Percentiles rank a stretch among this genome's conserved stretches.
These are phyloP conservation scores for Samsoniella hepiali DNA, from an alignment of 2,329 filamentous ascomycete species.

Conservation along the genomic window DNA sequence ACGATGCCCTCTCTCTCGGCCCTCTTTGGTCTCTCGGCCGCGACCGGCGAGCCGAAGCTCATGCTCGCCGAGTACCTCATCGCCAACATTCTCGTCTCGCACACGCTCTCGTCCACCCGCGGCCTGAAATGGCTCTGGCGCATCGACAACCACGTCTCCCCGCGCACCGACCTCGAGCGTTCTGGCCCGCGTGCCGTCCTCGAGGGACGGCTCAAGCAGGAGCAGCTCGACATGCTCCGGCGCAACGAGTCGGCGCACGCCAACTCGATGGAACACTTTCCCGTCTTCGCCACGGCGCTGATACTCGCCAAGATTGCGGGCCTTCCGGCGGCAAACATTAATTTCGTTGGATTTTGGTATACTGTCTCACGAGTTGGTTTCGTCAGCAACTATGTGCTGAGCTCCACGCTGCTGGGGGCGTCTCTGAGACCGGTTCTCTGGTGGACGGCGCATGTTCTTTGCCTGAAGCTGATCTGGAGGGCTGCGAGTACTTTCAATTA, in stretches of 20 bases:
- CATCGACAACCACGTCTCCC: constrained; percentile 17
- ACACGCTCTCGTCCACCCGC: constrained; percentile 2
- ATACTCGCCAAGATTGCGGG: constrained; percentile 12
- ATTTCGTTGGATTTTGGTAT: constrained; percentile 6
- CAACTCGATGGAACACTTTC: constrained; percentile 17
- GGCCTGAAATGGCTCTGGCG: background rate
- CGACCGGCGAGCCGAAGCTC: background rate
- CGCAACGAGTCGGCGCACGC: constrained; percentile 14
- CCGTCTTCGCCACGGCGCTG: constrained; percentile 11
- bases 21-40: background rate
- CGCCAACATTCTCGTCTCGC: constrained; percentile 3
- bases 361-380: background rate
- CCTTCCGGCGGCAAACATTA: constrained; percentile 1
- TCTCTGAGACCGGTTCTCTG: constrained; percentile 8
- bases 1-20: constrained; percentile 10
- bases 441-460: constrained; percentile 8
- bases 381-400: constrained; percentile 1
- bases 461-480: constrained; percentile 14
- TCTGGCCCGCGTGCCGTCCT: constrained; percentile 12
- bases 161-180: constrained; percentile 5
- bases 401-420: background rate
- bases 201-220: constrained; percentile 3
- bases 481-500: constrained; percentile 6
- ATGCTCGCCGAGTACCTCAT: constrained; percentile 17
- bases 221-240: constrained; percentile 10